phyloP scores from a whole-genome alignment of 140 eudicot genomes.

The Ambrosia hybrid region DNA sequence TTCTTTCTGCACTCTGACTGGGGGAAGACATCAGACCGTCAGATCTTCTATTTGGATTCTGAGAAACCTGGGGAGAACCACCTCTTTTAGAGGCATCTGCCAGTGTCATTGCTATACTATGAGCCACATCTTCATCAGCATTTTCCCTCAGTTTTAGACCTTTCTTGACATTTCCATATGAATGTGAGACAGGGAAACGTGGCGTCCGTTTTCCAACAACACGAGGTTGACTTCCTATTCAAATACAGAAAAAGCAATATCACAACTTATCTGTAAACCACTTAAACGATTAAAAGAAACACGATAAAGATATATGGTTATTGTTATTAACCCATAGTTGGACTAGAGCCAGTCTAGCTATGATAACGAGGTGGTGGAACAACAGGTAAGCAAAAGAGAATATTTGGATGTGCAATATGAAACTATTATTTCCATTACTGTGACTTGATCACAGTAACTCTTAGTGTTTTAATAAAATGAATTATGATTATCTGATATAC shows the following conservation, averaged over 20 bases:
- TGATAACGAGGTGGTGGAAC: neutral
- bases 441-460: neutral
- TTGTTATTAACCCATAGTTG: constrained; percentile 18
- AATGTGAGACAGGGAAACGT: constrained; percentile 68
- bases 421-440: too few species aligned
- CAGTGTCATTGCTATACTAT: constrained; percentile 75
- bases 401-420: too few species aligned
- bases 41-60: constrained; percentile 27
- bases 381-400: too few species aligned
- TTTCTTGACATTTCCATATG: constrained; percentile 52
- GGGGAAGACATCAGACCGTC: constrained; percentile 55
- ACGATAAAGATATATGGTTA: constrained; percentile 7
- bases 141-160: constrained; percentile 49
- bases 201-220: constrained; percentile 99
- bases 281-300: constrained; percentile 6
- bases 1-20: constrained; percentile 54
- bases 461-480: neutral
- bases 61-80: constrained; percentile 28
- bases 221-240: constrained; percentile 70
- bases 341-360: constrained; percentile 10
- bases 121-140: constrained; percentile 79
- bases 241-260: constrained; percentile 17
- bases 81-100: constrained; percentile 87
- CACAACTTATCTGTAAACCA: constrained; percentile 16
- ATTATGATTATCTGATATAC: constrained; percentile 7